Evolutionary conservation across 768 basidiomycete genomes (phyloP), one percentile per base, ranked within the genome.

Genomic region (Zangia roseola): DNA sequence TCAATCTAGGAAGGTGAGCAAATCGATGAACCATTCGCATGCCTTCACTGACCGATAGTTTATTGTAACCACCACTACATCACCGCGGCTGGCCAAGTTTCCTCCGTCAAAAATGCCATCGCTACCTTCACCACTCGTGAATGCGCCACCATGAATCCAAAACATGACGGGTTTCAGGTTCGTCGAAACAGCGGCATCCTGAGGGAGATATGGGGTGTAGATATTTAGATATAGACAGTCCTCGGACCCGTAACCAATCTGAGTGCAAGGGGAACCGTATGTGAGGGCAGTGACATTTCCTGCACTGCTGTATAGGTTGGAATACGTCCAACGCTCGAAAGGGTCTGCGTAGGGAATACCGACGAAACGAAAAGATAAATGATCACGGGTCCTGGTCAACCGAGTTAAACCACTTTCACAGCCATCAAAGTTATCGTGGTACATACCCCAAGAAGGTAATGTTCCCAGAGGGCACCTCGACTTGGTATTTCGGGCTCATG

Each of bases 81-180:
- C 75, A 9, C 70, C 68, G 13, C 77, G 61, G 49, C 75, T 75
- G 3, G 66, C 74, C 58, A 74, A 42, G 57, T 70, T 75, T 4
- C 75, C 72, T 2, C 77, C 76, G 28, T 75, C 74, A 53, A 67
- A 76, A 3, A 69, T 68, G 1, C 68, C 52, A 50, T 75, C 72
- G 12, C 68, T 46, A 20, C 71, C 71, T 35, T 67, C 65, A 3
- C 75, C 75, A 10, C 65, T 53, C 1, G 70, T 73, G 47, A 73
- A 77, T 10, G 75, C 75, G 3, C 77, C 77, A 4, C 78, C 76
- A 38, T 79, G 75, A 26, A 79, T 78, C 73, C 71, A 78, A 57
- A 79, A 72, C 67, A 78, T 66, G 17, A 76, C 76, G 0, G 78
- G 72, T 43, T 72, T 75, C 16, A 71, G 60, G 8, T 21, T 45